Base-by-base conservation (phyloP, 139 green algal species). In the Chlorella sp. region DNA sequence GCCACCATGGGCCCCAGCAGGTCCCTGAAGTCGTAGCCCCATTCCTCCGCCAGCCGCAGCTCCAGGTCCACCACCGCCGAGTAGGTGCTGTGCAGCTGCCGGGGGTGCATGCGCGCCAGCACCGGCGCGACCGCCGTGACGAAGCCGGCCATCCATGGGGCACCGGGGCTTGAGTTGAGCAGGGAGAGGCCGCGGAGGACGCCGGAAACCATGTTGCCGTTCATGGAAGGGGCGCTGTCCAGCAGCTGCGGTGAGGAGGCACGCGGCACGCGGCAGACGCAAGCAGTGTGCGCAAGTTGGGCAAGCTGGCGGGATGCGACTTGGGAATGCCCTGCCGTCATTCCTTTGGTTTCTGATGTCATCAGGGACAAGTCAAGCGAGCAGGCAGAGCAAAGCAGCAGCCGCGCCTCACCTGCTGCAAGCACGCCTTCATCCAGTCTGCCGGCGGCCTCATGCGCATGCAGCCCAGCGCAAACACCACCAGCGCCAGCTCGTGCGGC, bases 381-480 rank as follows among this genome's bases (percentile, higher is more conserved):
- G n/a, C n/a, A n/a, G n/a, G n/a, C n/a, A n/a, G n/a, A n/a, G n/a
- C n/a, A n/a, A n/a, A n/a, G n/a, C 3, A 34, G 27, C n/a, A 67
- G 3, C 61, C 34, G 23, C 61, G 61, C 27, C 61, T 67, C 61
- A 27, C 61, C n/a, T 34, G 61, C 61, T 35, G 61, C 20, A 55
- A 55, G 42, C 42, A 55, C 42, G 17, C 17, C 10, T 55, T 10
- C 61, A 67, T 34, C 61, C 61, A 67, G n/a, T 26, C 23, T 27
- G 3, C 6, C 3, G 61, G 61, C 61, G 61, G 61, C 34, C 29
- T 34, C 61, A 67, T 27, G 61, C 61, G 23, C n/a, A 30, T 67
- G n/a, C 61, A 34, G 61, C 61, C 61, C 61, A 67, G 61, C 27
- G 61, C 61, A 30, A 34, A 35, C 61, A 67, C 61, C 3, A 27